phyloP scores from a whole-genome alignment of 106 monocot genomes.

The Agapanthus africanus region DNA sequence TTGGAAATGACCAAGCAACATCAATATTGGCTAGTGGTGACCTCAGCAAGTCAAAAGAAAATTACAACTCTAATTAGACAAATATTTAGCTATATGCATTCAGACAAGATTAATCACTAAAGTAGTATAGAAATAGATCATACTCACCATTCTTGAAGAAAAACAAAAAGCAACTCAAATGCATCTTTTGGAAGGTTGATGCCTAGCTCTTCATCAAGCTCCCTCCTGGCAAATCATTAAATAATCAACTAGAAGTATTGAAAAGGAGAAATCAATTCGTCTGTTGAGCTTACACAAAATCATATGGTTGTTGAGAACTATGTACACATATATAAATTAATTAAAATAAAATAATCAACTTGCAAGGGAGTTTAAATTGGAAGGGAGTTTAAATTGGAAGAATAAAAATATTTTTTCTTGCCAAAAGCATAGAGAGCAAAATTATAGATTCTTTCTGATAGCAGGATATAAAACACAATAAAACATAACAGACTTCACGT shows the following conservation, averaged over 20 bases:
- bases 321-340: no score
- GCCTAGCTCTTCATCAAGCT: slow-evolving; percentile 88
- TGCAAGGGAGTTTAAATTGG: no score
- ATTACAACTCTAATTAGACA: neutral
- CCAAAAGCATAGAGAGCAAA: no score
- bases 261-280: no score
- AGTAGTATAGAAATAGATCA: neutral
- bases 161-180: slow-evolving; percentile 88
- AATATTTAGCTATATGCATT: neutral
- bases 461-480: no score
- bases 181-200: slow-evolving; percentile 79
- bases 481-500: no score
- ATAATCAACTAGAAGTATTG: neutral
- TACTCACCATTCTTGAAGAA: slow-evolving; percentile 74
- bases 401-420: no score
- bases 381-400: no score
- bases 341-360: no score
- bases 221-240: slow-evolving; percentile 55
- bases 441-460: no score
- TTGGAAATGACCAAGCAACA: neutral
- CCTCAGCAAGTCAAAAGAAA: neutral
- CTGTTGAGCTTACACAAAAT: no score
- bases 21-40: neutral
- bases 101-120: neutral
- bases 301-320: no score